Percentiles rank a stretch among this genome's conserved stretches.
Conservation (phyloP, 2,329 filamentous ascomycete species). For the Ceratocystis harringtonii region DNA sequence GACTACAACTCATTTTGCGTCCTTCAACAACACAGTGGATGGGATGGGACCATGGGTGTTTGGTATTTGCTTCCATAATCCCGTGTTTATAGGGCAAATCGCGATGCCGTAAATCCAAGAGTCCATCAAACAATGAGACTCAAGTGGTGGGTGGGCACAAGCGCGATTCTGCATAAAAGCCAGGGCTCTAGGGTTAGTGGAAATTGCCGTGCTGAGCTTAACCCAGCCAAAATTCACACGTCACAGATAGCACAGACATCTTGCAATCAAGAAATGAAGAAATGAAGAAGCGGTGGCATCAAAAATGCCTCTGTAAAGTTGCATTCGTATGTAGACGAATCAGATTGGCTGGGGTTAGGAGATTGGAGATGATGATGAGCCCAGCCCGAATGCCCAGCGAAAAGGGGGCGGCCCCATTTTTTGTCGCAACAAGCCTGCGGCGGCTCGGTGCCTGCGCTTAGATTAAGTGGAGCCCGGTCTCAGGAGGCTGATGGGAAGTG, state of each 20-base stretch:
- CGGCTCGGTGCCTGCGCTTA: neutral
- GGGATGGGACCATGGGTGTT: too few relatives aligned
- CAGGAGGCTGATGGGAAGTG: neutral
- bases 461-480: neutral
- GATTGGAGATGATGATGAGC: neutral
- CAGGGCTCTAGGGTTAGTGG: neutral
- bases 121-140: too few relatives aligned
- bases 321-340: neutral
- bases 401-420: neutral
- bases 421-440: neutral
- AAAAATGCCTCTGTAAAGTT: neutral
- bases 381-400: neutral
- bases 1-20: neutral
- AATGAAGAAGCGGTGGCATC: neutral
- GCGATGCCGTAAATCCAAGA: too few relatives aligned
- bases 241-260: neutral
- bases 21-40: too few relatives aligned
- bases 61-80: too few relatives aligned
- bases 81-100: too few relatives aligned
- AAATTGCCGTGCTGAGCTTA: neutral
- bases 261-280: neutral
- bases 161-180: too few relatives aligned
- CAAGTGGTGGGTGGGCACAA: too few relatives aligned
- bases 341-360: neutral
- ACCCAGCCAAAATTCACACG: neutral